Base-by-base conservation (phyloP, 2,329 filamentous ascomycete genomes). In the Dactylellina leptospora region DNA sequence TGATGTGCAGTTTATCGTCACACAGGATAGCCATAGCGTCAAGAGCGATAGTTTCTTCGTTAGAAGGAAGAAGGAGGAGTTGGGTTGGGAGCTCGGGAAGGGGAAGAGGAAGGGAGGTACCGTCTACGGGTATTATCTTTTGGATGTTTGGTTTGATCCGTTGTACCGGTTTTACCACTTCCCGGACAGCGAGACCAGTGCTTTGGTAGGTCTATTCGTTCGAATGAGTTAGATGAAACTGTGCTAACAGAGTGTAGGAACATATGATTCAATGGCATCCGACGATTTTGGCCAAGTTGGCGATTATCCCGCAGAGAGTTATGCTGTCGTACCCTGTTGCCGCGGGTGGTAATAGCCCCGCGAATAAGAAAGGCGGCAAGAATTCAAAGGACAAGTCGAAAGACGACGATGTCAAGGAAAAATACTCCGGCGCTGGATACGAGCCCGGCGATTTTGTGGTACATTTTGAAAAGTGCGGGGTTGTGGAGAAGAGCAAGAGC, bases 81-180 rank as follows among this genome's bases (percentile, higher is more conserved):
- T 99, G 90, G 82, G 58, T 0, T 51, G 55, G 47, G 40, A 45
- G 18, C 30, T 55, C 10, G 22, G 53, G n/a, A 72, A 51, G 38
- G 53, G 61, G 2, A 28, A 30, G 22, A 66, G 51, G 61, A 66
- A 66, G 44, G 55, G 64, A 2, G 38, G 23, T 11, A 61, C 42
- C 33, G 55, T 66, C 27, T 73, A 60, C 36, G 69, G 69, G 18
- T 73, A 66, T 36, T 73, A 71, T 47, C 91, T 99, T 78, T 81
- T 97, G 16, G 95, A 99, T 79, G 90, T 91, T 0, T 99, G 95
- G 95, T 96, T 95, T 78, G 92, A 97, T 79, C 95, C 95, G 50
- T 82, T 97, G 44, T 99, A 96, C 81, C 85, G 93, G 74, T 90
- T 85, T 75, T 99, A 99, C 82, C 69, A 96, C 78, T 99, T 99